Percentiles rank a stretch among this genome's conserved stretches.
Evolutionary conservation across 768 basidiomycete genomes (phyloP).

Genomic region (Cystobasidium onofrii): DNA sequence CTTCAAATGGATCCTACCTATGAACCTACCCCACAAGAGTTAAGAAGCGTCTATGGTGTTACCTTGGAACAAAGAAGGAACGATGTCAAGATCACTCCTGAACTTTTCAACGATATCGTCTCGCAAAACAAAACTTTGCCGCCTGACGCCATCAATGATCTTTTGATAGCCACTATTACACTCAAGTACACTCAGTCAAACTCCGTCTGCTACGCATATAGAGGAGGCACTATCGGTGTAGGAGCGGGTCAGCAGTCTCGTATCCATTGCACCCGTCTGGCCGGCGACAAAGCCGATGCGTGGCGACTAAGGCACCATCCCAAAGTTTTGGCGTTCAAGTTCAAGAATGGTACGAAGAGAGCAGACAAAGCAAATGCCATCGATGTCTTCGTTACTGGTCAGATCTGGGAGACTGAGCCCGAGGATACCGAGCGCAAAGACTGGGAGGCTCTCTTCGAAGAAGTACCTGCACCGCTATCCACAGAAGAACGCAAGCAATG

Average conservation of each 20-base stretch:
- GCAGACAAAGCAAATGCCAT: slow-evolving; percentile 98
- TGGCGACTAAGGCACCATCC: slow-evolving; percentile 99
- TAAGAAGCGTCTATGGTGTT: slow-evolving; percentile 90
- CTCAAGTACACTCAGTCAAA: slow-evolving; percentile 99
- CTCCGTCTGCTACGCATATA: slow-evolving; percentile 88
- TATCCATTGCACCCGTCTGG: slow-evolving; percentile 97
- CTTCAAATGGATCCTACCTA: slow-evolving; percentile 87
- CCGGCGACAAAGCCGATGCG: slow-evolving; percentile 93
- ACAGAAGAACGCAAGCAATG: slow-evolving; percentile 67
- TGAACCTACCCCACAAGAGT: slow-evolving; percentile 70
- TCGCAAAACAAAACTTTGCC: slow-evolving; percentile 64
- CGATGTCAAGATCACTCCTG: slow-evolving; percentile 71
- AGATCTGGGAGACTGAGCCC: slow-evolving; percentile 47
- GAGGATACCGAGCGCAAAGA: slow-evolving; percentile 68
- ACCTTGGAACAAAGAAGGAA: slow-evolving; percentile 83
- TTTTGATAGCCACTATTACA: slow-evolving; percentile 90
- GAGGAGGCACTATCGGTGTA: slow-evolving; percentile 85
- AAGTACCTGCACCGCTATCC: slow-evolving; percentile 58
- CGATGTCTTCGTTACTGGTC: slow-evolving; percentile 87
- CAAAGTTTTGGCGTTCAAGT: slow-evolving; percentile 79
- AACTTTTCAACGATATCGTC: slow-evolving; percentile 78
- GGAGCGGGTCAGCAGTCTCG: slow-evolving; percentile 98
- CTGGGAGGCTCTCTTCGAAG: slow-evolving; percentile 83
- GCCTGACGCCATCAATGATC: slow-evolving; percentile 66
- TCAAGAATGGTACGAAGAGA: slow-evolving; percentile 94